Evolutionary conservation across 1,284 basidiomycete species (phyloP), one percentile per base, ranked within the genome.

Genomic region (Ustilago shanxiensis): DNA sequence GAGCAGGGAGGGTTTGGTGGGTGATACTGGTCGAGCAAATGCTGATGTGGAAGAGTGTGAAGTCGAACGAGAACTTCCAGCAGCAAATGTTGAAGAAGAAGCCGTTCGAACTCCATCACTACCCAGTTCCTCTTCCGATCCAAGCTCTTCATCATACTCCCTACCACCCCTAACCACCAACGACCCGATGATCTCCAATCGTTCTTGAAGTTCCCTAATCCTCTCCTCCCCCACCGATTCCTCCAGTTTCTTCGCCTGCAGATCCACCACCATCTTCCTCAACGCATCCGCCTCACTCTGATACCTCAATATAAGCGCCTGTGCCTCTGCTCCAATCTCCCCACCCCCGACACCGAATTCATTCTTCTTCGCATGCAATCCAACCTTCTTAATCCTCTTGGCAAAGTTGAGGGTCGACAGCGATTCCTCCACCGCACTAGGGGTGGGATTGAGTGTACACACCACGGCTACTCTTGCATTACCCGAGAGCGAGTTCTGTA

Each of bases 391-490:
- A 84, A 95, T 92, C 37, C 94, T 88, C 78, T 92, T 91, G 0
- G 96, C 96, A 85, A 99, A 98, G 54, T 92, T 89, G 18, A 96
- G 88, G 0, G 94, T 97, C 70, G 91, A 94, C 53, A 91, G 91
- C 3, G 91, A 92, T 87, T 96, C 95, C 3, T 91, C 88, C 7
- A 95, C 88, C 37, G 93, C 87, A 9, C 60, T 58, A 1, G 78
- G 66, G 24, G 62, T 73, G 2, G 83, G 84, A 54, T 85, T 85
- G 55, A 98, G 90, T 0, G 96, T 98, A 84, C 95, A 98, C 66
- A 98, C 93, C 29, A 99, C 96, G 39, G 94, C 95, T 57, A 99
- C 95, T 20, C 94, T 91, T 18, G 97, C 96, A 83, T 98, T 94
- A 1, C 96, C 97, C 0, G 93, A 93, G 0, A 99, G 89, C 1